A percentile compares a stretch with the other conserved stretches of the same genome.
phyloP scores from a whole-genome alignment of 768 basidiomycete species.

The Cytidiella melzeri region DNA sequence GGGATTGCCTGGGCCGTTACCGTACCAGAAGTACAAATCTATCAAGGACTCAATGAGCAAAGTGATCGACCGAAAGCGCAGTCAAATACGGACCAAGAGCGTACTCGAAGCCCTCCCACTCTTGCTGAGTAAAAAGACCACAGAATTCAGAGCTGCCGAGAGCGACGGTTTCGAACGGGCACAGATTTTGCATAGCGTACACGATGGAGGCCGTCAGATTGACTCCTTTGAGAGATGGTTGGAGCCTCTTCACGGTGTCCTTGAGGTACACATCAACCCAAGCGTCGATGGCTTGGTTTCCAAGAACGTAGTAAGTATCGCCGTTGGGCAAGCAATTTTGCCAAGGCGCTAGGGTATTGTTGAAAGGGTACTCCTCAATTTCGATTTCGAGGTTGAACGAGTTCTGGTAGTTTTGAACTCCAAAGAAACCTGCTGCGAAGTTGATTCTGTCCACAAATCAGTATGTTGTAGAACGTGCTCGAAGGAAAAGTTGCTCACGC shows the following conservation, averaged over 20 bases:
- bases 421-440: slow-evolving; percentile 47
- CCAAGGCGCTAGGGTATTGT: slow-evolving; percentile 78
- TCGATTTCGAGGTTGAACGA: slow-evolving; percentile 39
- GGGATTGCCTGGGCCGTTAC: slow-evolving; percentile 75
- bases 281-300: background rate
- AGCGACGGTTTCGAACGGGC: slow-evolving; percentile 89
- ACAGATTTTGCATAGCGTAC: slow-evolving; percentile 74
- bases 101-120: slow-evolving; percentile 93
- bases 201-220: slow-evolving; percentile 59
- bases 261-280: slow-evolving; percentile 73
- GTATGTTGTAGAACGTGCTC: background rate
- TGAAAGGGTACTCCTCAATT: slow-evolving; percentile 35
- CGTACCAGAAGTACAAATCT: slow-evolving; percentile 70
- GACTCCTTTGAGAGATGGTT: slow-evolving; percentile 51
- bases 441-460: slow-evolving; percentile 22
- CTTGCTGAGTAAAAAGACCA: slow-evolving; percentile 79
- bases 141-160: slow-evolving; percentile 92
- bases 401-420: slow-evolving; percentile 31
- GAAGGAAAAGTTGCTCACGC: slow-evolving; percentile 19
- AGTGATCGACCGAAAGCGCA: background rate
- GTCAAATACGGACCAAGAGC: slow-evolving; percentile 38
- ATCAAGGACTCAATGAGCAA: slow-evolving; percentile 31
- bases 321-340: slow-evolving; percentile 41
- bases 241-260: slow-evolving; percentile 55
- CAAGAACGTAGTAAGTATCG: background rate